Evolutionary conservation across 176 grass and related monocot genomes (phyloP), one percentile per base, ranked within the genome.

Genomic region (Tillandsia leiboldiana): DNA sequence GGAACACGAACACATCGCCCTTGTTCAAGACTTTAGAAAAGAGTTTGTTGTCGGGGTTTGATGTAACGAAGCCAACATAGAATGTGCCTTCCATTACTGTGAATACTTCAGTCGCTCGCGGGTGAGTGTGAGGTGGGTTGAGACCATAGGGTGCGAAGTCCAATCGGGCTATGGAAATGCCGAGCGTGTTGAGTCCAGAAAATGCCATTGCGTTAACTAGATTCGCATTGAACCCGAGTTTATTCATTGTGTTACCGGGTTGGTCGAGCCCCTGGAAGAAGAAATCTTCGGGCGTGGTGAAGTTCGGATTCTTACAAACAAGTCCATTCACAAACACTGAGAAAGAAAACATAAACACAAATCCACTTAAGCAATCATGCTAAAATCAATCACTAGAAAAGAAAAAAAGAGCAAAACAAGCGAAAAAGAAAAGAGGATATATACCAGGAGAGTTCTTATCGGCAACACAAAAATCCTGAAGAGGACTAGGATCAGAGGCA

Each of bases 1-100:
- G 83, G 52, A 85, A 85, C 7, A 77, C 83, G 0, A 80, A 80
- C 42, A 72, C 83, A 9, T 80, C 83, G 2, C 83, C 83, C 63
- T 72, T 72, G 2, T 80, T 66, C 57, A 85, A 58, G 26, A 76
- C 63, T 33, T 85, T 85, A 2, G 83, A 10, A 51, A 80, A 85
- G n/a, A 80, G 62, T 12, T 54, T 48, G 48, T 85, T 80, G 23
- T 73, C 77, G 4, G 33, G 33, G 33, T 42, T 42, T 1, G 83
- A 27, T 12, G 83, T 17, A 26, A 85, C 53, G 57, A 85, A 80
- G 12, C 82, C 82, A 26, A 71, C 82, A 49, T 67, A 76, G 24
- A 85, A 68, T 2, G 59, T 12, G 1, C 82, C 82, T 51, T 85
- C 72, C 5, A 67, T 12, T 17, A 85, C 77, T 0, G 42, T 20